Conservation (phyloP, 2,329 filamentous ascomycete genomes). For the Chaetomium sp. region DNA sequence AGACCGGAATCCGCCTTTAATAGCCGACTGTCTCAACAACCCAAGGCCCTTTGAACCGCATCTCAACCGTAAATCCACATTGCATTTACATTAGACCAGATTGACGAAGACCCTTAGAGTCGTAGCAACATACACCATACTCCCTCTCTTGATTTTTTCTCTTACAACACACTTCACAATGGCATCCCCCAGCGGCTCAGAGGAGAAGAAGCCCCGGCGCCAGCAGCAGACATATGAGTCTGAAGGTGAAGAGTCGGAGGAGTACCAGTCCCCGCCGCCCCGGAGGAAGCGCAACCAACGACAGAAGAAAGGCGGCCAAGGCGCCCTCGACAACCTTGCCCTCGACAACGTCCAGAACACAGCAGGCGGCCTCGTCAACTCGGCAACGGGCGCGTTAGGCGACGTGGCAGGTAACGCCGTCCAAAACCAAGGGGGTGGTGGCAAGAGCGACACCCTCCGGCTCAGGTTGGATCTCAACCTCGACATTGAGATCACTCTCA, state of each 20-base stretch:
- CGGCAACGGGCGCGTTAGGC: constrained; percentile 47
- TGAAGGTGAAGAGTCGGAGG: constrained; percentile 42
- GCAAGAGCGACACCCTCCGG: constrained; percentile 68
- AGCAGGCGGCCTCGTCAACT: constrained; percentile 43
- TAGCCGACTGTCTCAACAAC: constrained; percentile 26
- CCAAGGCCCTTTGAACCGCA: constrained; percentile 20
- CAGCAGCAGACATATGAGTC: constrained; percentile 42
- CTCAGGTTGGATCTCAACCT: constrained; percentile 77
- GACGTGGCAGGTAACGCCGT: constrained; percentile 44
- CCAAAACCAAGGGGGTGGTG: constrained; percentile 43
- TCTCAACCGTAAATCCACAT: constrained; percentile 15
- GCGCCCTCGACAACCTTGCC: constrained; percentile 44
- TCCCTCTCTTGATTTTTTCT: background rate
- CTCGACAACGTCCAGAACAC: constrained; percentile 44
- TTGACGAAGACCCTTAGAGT: constrained; percentile 5
- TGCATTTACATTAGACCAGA: background rate
- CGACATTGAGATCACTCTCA: constrained; percentile 81
- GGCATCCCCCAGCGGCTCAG: constrained; percentile 38
- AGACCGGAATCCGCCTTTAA: constrained; percentile 27
- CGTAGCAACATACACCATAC: background rate
- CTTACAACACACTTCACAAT: constrained; percentile 23
- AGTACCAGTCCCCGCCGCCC: constrained; percentile 35
- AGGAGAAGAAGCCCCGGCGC: constrained; percentile 39
- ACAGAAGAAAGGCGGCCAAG: constrained; percentile 38
- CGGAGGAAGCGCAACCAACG: constrained; percentile 39